Percentiles rank a stretch among this genome's conserved stretches.
phyloP scores from a whole-genome alignment of 1,139 yeast species.

The Scheffersomyces insectosa region DNA sequence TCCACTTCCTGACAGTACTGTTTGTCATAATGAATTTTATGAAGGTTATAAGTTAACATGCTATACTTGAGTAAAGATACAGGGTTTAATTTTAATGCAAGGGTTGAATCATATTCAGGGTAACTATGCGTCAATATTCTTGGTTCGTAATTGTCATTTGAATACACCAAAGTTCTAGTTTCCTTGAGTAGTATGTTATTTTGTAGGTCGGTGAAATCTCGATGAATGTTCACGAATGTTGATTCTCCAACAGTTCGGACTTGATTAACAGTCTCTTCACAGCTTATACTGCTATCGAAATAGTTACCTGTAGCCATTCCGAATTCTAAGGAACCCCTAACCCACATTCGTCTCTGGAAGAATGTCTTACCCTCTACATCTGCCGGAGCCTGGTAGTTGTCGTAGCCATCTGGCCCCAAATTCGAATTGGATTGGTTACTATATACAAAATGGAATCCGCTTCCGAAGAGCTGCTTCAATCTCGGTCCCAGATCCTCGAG shows the following conservation, averaged over 20 bases:
- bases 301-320: constrained; percentile 2
- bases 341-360: constrained; percentile 78
- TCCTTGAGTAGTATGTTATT: constrained; percentile 22
- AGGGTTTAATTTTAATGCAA: constrained; percentile 19
- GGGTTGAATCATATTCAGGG: constrained; percentile 5
- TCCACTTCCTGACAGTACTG: constrained; percentile 55
- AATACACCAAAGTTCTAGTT: constrained; percentile 36
- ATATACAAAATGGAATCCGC: constrained; percentile 69
- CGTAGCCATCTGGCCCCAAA: constrained; percentile 78
- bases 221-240: constrained; percentile 45
- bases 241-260: constrained; percentile 36
- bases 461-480: constrained; percentile 23
- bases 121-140: constrained; percentile 1
- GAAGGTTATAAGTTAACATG: constrained; percentile 77
- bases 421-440: constrained; percentile 51
- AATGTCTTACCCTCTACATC: constrained; percentile 19
- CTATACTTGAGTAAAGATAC: constrained; percentile 57
- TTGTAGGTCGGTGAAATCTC: constrained; percentile 28
- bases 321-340: constrained; percentile 60
- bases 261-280: constrained; percentile 46
- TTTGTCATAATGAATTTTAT: constrained; percentile 73
- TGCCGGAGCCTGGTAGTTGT: constrained; percentile 72
- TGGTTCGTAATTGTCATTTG: constrained; percentile 24
- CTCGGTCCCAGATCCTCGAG: neutral
- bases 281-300: constrained; percentile 33